Evolutionary conservation across 805 yeast species (phyloP).

Genomic region (Tetrapisispora phaffii): DNA sequence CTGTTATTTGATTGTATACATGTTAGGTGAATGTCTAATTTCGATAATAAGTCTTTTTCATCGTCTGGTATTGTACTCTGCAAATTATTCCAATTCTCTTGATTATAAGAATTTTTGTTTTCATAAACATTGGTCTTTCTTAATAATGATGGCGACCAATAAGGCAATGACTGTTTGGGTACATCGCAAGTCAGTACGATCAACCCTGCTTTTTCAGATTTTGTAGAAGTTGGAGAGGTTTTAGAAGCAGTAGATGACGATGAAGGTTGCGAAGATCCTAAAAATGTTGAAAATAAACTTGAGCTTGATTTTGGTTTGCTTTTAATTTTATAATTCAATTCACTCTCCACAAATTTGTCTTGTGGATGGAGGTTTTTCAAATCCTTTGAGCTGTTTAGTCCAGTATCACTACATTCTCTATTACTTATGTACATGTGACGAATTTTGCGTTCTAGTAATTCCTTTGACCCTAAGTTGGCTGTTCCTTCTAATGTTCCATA

Average conservation of each 20-base stretch:
- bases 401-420: neutral
- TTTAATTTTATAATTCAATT: conserved; percentile 23
- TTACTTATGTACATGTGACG: conserved; percentile 18
- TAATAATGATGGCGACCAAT: conserved; percentile 31
- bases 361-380: conserved; percentile 8
- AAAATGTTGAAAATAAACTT: conserved; percentile 19
- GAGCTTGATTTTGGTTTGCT: conserved; percentile 12
- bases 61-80: conserved; percentile 19
- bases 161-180: conserved; percentile 32
- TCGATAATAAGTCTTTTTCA: conserved; percentile 15
- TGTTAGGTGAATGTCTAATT: conserved; percentile 24
- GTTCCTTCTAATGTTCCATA: conserved; percentile 20
- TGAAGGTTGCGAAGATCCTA: conserved; percentile 8
- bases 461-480: conserved; percentile 16
- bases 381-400: conserved; percentile 7
- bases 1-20: conserved; percentile 29
- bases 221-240: neutral
- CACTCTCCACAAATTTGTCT: conserved; percentile 17
- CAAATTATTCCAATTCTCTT: conserved; percentile 29
- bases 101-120: conserved; percentile 27
- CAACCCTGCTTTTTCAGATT: conserved; percentile 22
- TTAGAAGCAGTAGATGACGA: neutral
- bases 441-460: conserved; percentile 22
- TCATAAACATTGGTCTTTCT: conserved; percentile 30
- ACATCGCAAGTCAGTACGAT: conserved; percentile 23